These are phyloP conservation scores for Linderniella brevidens DNA, from an alignment of 257 asterid genomes.

Conservation along the genomic window DNA sequence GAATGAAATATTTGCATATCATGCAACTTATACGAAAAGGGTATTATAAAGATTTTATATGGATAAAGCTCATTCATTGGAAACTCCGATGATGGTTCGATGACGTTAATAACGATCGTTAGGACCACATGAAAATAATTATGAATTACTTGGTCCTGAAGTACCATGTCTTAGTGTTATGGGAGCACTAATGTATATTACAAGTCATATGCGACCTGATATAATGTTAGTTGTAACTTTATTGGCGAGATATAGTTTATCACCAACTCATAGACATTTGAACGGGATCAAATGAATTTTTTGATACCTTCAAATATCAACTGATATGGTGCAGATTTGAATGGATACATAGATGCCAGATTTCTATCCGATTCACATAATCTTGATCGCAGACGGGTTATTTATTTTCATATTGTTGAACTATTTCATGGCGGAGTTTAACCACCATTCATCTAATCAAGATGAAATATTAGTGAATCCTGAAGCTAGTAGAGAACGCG, in stretches of 20 bases:
- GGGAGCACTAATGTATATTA: neutral
- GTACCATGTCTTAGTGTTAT: constrained; percentile 1
- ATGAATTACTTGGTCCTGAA: constrained; percentile 1
- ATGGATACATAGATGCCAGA: neutral
- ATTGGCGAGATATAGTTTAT: neutral
- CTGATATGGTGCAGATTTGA: no score
- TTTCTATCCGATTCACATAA: neutral
- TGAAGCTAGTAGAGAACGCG: no score
- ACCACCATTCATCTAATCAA: no score
- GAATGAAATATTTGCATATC: neutral
- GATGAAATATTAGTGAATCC: no score
- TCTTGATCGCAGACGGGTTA: neutral
- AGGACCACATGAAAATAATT: no score
- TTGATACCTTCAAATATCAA: no score
- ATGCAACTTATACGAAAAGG: neutral
- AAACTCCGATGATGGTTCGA: neutral
- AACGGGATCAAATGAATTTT: no score
- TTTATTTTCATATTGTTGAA: neutral
- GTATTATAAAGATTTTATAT: neutral
- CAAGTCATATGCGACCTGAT: neutral
- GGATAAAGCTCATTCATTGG: neutral
- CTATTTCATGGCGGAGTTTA: no score
- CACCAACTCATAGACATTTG: neutral
- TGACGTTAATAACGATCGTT: constrained; percentile 2
- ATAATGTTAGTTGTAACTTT: neutral